Conservation (phyloP, 164 flowering plant genomes). For the Hamamelis virginiana region DNA sequence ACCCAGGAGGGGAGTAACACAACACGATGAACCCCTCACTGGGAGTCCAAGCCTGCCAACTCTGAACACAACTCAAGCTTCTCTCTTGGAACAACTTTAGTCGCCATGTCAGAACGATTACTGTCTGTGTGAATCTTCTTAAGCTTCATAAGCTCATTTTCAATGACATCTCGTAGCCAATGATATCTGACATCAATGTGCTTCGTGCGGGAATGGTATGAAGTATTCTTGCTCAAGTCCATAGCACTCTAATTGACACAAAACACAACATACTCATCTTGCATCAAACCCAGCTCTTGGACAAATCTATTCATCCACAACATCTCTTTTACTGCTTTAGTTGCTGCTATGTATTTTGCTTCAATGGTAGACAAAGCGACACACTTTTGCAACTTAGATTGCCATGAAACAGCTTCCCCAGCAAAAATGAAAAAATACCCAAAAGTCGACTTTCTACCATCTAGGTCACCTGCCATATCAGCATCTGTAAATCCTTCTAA, state of each 20-base stretch:
- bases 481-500: conserved; percentile 8
- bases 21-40: too few species aligned
- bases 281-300: not conserved
- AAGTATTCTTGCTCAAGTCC: not conserved
- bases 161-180: too few species aligned
- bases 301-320: not conserved
- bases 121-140: too few species aligned
- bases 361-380: conserved; percentile 9
- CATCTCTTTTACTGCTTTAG: not conserved
- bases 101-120: too few species aligned
- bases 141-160: too few species aligned
- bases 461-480: conserved; percentile 8
- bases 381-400: conserved; percentile 1
- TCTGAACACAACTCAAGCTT: too few species aligned
- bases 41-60: too few species aligned
- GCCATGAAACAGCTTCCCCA: conserved; percentile 6
- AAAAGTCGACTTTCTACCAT: conserved; percentile 3
- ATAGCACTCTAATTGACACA: not conserved
- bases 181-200: too few species aligned
- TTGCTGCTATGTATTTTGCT: not conserved
- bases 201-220: not conserved
- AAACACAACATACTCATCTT: not conserved
- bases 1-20: too few species aligned
- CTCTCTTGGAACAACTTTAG: too few species aligned
- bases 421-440: conserved; percentile 4